phyloP scores from a whole-genome alignment of 768 basidiomycete genomes.

The Boletus patriciae region DNA sequence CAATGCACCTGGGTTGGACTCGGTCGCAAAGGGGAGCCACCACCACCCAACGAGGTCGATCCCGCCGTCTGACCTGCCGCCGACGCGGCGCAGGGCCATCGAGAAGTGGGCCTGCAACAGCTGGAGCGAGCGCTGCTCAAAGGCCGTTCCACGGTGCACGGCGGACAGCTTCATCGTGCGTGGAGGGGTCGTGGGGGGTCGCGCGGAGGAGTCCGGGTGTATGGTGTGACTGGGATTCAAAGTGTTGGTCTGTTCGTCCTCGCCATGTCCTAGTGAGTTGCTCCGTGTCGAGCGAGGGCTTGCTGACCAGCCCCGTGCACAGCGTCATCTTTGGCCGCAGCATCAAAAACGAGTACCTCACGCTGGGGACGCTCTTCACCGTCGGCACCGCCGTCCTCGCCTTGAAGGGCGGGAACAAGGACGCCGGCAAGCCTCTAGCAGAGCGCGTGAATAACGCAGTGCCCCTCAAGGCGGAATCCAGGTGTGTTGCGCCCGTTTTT shows the following conservation, averaged over 20 bases:
- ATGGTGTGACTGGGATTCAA: too few relatives aligned
- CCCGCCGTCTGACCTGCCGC: conserved; percentile 88
- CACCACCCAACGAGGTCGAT: conserved; percentile 91
- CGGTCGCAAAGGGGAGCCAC: conserved; percentile 62
- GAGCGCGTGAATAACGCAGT: conserved; percentile 64
- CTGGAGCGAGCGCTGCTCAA: conserved; percentile 66
- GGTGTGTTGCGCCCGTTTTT: conserved; percentile 45
- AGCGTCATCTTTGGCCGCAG: conserved; percentile 79
- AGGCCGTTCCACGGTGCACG: conserved; percentile 68
- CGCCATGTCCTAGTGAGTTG: conserved; percentile 46
- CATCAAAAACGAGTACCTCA: conserved; percentile 80
- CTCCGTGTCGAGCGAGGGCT: background rate
- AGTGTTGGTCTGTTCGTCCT: background rate
- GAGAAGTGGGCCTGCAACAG: conserved; percentile 65
- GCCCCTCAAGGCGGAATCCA: conserved; percentile 64
- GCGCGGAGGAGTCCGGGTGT: conserved; percentile 20
- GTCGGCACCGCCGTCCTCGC: conserved; percentile 56
- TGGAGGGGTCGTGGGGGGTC: conserved; percentile 26
- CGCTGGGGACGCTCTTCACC: conserved; percentile 63
- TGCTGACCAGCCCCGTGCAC: conserved; percentile 7
- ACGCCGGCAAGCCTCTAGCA: conserved; percentile 42
- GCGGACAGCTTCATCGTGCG: conserved; percentile 41
- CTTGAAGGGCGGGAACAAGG: conserved; percentile 57
- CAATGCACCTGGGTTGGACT: conserved; percentile 5
- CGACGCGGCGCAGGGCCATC: conserved; percentile 78